These are phyloP conservation scores for Neospermospora avenae DNA, from an alignment of 2,329 filamentous ascomycete species.

Conservation along the genomic window DNA sequence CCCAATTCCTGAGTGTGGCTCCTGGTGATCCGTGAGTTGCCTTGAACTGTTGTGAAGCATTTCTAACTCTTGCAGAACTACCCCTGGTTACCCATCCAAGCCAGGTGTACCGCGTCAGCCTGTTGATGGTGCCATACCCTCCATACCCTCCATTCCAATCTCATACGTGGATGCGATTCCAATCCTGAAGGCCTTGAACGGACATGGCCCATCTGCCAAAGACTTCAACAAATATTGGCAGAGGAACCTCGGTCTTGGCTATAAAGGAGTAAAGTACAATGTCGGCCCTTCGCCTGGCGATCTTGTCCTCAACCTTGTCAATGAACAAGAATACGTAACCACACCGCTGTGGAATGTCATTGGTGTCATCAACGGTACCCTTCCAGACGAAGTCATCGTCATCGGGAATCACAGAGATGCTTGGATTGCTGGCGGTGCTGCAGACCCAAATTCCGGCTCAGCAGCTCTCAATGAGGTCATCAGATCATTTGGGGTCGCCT, in stretches of 20 bases:
- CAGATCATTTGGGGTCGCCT: conserved; percentile 67
- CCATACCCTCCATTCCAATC: conserved; percentile 87
- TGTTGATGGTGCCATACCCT: conserved; percentile 67
- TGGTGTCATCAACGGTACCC: conserved; percentile 83
- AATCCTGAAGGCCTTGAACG: conserved; percentile 85
- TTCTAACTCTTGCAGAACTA: conserved; percentile 55
- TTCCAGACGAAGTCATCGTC: conserved; percentile 83
- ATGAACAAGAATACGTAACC: conserved; percentile 77
- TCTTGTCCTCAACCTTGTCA: conserved; percentile 69
- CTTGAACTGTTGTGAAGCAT: too few relatives aligned
- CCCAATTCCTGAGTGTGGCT: conserved; percentile 70
- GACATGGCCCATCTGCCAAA: conserved; percentile 73
- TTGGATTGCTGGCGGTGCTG: conserved; percentile 82
- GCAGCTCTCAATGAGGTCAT: conserved; percentile 77
- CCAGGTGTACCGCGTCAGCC: conserved; percentile 78
- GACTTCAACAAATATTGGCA: conserved; percentile 68
- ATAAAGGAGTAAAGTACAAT: conserved; percentile 67
- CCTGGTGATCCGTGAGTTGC: conserved; percentile 71
- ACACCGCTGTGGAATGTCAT: conserved; percentile 90
- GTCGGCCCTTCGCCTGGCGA: conserved; percentile 66
- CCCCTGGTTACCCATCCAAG: conserved; percentile 89
- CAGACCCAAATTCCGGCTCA: conserved; percentile 79
- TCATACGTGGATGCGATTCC: conserved; percentile 85
- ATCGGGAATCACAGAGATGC: conserved; percentile 92
- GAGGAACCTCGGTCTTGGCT: conserved; percentile 58